phyloP scores from a whole-genome alignment of 164 flowering plant species.

The Chimonanthus salicifolius region DNA sequence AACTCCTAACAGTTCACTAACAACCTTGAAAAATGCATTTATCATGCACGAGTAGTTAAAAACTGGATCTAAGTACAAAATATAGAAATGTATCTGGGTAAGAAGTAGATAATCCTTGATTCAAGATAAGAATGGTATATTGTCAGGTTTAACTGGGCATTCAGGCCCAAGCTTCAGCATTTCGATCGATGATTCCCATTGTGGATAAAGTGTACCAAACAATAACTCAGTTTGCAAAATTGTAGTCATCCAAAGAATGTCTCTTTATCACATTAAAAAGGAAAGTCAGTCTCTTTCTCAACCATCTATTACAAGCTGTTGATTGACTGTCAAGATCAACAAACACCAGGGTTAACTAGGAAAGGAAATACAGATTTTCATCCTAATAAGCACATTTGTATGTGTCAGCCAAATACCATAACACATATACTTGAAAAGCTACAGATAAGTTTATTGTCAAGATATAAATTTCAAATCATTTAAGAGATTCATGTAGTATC shows the following conservation, averaged over 20 bases:
- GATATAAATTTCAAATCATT: too few relatives aligned
- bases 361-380: not conserved
- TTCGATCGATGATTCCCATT: not conserved
- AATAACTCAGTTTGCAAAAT: not conserved
- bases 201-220: not conserved
- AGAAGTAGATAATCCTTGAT: not conserved
- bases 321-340: not conserved
- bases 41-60: not conserved
- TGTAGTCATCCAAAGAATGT: not conserved
- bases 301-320: not conserved
- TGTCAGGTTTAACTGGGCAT: not conserved
- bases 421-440: not conserved
- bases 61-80: not conserved
- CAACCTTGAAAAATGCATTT: not conserved
- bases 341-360: not conserved
- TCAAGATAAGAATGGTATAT: not conserved
- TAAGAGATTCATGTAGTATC: not conserved
- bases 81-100: not conserved
- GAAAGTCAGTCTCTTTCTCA: not conserved
- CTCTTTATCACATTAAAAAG: not conserved
- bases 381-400: not conserved
- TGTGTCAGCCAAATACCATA: not conserved
- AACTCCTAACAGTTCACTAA: not conserved
- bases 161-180: not conserved
- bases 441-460: not conserved